Conservation (phyloP, 305 asterid genomes). For the Solanum hybrid region DNA sequence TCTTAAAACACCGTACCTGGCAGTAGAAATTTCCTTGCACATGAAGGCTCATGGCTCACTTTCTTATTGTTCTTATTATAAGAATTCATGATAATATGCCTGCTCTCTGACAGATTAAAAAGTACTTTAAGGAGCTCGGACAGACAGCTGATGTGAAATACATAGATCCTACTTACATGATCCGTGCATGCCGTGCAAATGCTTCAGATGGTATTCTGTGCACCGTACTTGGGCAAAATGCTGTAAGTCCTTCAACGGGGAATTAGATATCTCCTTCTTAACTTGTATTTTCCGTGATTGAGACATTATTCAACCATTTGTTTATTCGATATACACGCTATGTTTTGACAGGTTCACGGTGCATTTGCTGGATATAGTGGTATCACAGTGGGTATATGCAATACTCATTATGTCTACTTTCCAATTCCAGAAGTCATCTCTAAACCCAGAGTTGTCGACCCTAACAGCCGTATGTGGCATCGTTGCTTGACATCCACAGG, state of each 20-base stretch:
- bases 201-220: constrained; percentile 96
- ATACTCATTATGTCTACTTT: constrained; percentile 83
- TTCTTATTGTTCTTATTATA: not conserved
- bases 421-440: constrained; percentile 90
- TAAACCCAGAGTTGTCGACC: constrained; percentile 60
- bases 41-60: not conserved
- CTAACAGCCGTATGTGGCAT: constrained; percentile 99
- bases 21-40: not conserved
- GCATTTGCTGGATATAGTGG: constrained; percentile 98
- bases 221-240: constrained; percentile 97
- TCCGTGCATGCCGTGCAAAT: constrained; percentile 98
- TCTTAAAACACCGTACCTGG: not conserved
- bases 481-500: constrained; percentile 97
- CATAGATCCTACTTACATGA: constrained; percentile 97
- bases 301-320: not conserved
- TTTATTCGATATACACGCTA: not conserved
- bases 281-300: not conserved
- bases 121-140: constrained; percentile 67
- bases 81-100: not conserved
- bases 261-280: not conserved
- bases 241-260: constrained; percentile 44
- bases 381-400: constrained; percentile 92
- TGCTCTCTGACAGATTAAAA: constrained; percentile 45
- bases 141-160: constrained; percentile 82
- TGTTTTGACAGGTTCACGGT: constrained; percentile 80